Evolutionary conservation across 73 alveolate species (phyloP).

Genomic region (Paramecium pentaurelia): DNA sequence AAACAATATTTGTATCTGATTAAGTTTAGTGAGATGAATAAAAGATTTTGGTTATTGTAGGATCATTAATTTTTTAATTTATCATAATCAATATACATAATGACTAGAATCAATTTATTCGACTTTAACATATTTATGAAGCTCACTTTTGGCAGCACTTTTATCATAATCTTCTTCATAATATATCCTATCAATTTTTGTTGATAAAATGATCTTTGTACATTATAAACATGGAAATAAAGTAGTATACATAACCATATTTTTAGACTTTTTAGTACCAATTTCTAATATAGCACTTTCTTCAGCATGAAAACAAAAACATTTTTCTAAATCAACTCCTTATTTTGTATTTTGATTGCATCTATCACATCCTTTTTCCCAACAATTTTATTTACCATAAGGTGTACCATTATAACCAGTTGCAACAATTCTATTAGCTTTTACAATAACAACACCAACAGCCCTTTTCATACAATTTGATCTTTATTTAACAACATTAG

Average conservation of each 20-base stretch:
- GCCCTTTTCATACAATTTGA: conserved; percentile 82
- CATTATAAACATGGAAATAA: conserved; percentile 78
- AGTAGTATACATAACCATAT: conserved; percentile 72
- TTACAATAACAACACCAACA: conserved; percentile 72
- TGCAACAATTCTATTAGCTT: conserved; percentile 69
- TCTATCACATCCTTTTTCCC: conserved; percentile 79
- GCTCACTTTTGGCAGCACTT: not conserved
- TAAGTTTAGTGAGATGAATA: not conserved
- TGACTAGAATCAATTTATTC: conserved; percentile 42
- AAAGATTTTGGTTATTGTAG: not conserved
- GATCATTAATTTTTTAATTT: not conserved
- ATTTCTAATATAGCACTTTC: conserved; percentile 75
- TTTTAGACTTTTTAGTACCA: conserved; percentile 66
- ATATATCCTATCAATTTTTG: conserved; percentile 10
- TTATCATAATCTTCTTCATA: conserved; percentile 36
- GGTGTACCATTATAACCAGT: conserved; percentile 91
- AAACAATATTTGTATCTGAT: not conserved
- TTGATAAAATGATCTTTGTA: conserved; percentile 68
- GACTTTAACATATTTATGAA: conserved; percentile 31
- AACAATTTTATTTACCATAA: conserved; percentile 68
- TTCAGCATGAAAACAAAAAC: conserved; percentile 86
- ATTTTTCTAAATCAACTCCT: conserved; percentile 74
- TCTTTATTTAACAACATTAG: conserved; percentile 71
- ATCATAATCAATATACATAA: conserved; percentile 27
- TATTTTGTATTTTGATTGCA: conserved; percentile 71